Base-by-base conservation (phyloP, 805 yeast genomes). In the Barnettozyma pratensis region DNA sequence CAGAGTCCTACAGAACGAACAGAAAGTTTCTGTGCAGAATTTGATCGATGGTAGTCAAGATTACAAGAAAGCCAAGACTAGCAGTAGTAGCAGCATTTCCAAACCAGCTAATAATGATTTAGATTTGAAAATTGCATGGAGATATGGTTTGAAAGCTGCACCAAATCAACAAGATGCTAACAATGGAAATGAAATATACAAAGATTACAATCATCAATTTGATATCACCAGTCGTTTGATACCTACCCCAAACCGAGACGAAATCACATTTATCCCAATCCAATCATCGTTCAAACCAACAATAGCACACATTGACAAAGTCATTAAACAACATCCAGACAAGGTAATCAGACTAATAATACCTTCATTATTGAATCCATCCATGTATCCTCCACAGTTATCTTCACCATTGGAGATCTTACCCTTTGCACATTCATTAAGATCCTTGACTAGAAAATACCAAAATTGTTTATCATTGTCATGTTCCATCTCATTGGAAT, bases 71-170 rank as follows among this genome's bases (percentile, higher is more conserved):
- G 49, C 44, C 35, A 52, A 14, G 14, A 36, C 42, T 11, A 36
- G 9, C 28, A 8, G 14, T 19, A 19, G 19, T 19, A 19, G 19
- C 19, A 19, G 19, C 19, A 19, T 19, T 19, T 19, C 19, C 36
- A 36, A 44, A 29, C 39, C 40, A 45, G 37, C 38, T 39, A 41
- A 41, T 25, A 37, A 43, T 9, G 57, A 56, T 26, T 31, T 68
- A 6, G 87, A 84, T 54, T 70, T 91, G 75, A 87, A 83, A 61
- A 91, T 91, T 56, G 97, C 98, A 1, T 91, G 98, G 98, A 77
- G 97, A 59, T 91, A 91, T 60, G 94, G 92, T 0, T 67, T 72
- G 46, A 71, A 71, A 27, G 70, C 71, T 44, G 68, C 66, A 40
- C 48, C 56, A 60, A 45, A 63, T 54, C 55, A 59, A 37, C 53